phyloP scores from a whole-genome alignment of 768 basidiomycete species.

The Boletus speciosus region DNA sequence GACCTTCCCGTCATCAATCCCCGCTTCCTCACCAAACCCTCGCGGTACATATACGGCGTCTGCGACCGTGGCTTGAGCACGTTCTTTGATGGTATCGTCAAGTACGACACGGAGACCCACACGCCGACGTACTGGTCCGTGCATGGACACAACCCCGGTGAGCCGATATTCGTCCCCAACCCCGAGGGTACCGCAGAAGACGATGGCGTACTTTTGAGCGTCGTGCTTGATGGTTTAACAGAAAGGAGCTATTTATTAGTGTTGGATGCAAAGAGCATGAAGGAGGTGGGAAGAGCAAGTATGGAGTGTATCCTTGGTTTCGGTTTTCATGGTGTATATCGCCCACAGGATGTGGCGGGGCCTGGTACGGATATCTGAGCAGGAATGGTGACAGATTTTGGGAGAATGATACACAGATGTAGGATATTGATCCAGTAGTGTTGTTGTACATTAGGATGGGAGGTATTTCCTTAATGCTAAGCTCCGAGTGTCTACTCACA shows the following conservation, averaged over 20 bases:
- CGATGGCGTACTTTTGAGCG: slow-evolving; percentile 36
- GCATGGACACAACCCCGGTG: slow-evolving; percentile 32
- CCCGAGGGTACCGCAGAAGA: slow-evolving; percentile 32
- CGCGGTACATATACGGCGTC: slow-evolving; percentile 33
- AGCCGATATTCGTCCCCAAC: slow-evolving; percentile 36
- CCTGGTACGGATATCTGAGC: slow-evolving; percentile 22
- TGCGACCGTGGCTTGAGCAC: slow-evolving; percentile 28
- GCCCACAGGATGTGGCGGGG: slow-evolving; percentile 1
- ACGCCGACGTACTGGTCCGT: slow-evolving; percentile 26
- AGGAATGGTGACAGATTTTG: background rate
- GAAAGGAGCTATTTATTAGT: slow-evolving; percentile 36
- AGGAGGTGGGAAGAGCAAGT: slow-evolving; percentile 36
- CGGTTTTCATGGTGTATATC: slow-evolving; percentile 36
- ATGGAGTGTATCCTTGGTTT: slow-evolving; percentile 32
- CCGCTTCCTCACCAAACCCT: slow-evolving; percentile 27
- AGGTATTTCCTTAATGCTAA: background rate
- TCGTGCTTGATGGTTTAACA: slow-evolving; percentile 33
- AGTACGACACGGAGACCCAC: slow-evolving; percentile 32
- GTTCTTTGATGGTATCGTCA: slow-evolving; percentile 35
- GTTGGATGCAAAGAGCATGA: slow-evolving; percentile 35
- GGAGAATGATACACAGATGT: background rate
- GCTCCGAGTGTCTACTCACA: background rate
- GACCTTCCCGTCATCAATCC: slow-evolving; percentile 38
- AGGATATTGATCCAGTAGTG: background rate
- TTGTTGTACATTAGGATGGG: background rate